Base-by-base conservation (phyloP, 129 eudicot genomes). In the Saussurea involucrata region DNA sequence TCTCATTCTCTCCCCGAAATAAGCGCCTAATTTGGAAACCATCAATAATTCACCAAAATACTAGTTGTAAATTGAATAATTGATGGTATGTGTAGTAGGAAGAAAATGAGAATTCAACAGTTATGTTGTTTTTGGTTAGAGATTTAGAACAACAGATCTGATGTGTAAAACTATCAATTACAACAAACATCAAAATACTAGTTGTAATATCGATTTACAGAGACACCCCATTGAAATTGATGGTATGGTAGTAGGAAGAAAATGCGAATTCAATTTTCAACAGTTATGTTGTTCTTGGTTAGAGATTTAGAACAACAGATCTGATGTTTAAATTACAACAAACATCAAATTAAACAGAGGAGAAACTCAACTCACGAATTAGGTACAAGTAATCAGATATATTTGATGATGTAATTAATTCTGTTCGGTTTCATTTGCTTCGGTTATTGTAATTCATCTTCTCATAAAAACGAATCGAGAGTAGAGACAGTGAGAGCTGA, bases 401-500 rank as follows among this genome's bases (percentile, higher is more conserved):
- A 1, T 27, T 58, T 8, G 3, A 61, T 27, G 71, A 66, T 31
- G 24, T 6, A 32, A 66, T 66, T 6, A 32, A 66, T 66, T 66
- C 22, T 17, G 42, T 13, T 66, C 34, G 9, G 11, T 10, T 18
- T 86, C 69, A 81, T 63, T 84, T 75, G 68, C 61, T 65, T 20
- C 77, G 63, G 4, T 85, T 76, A 18, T 21, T 77, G 78, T 57
- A 78, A 58, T 75, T 83, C 85, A 90, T 85, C 86, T 83, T 87
- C 92, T 83, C 92, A 13, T 72, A 90, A 63, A 72, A 87, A 63
- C 89, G 81, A 70, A 90, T 87, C 24, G 92, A 87, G 7, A 87
- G 87, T 18, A 90, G 73, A 55, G 88, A 87, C 3, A 90, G 72
- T 18, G 96, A 90, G 36, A 90, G 80, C 44, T 90, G 86, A 74